Conservation (phyloP, 192 early-diverging fungal genomes). For the Gamsiella multidivaricata region DNA sequence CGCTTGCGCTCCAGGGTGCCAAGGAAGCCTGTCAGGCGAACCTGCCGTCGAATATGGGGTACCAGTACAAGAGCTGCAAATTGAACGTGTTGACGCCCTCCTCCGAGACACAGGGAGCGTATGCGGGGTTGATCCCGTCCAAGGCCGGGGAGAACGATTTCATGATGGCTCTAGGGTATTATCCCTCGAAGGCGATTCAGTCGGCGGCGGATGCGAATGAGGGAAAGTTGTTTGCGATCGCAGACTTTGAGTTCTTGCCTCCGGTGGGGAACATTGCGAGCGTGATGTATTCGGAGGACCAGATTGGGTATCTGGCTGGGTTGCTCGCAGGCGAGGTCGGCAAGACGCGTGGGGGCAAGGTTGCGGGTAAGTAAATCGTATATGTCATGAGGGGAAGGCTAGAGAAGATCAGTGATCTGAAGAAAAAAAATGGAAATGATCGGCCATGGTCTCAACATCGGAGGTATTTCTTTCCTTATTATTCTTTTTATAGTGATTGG, state of each 20-base stretch:
- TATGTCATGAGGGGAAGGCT: too few relatives aligned
- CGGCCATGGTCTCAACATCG: too few relatives aligned
- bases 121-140: constrained; percentile 24
- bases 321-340: constrained; percentile 51
- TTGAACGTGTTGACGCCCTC: constrained; percentile 23
- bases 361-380: constrained; percentile 42
- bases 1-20: constrained; percentile 42
- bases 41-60: constrained; percentile 5
- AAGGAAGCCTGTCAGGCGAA: constrained; percentile 32
- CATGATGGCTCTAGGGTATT: constrained; percentile 51
- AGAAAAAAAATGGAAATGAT: too few relatives aligned
- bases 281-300: constrained; percentile 52
- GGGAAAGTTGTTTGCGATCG: constrained; percentile 52
- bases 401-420: neutral
- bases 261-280: constrained; percentile 53
- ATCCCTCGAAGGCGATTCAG: constrained; percentile 45
- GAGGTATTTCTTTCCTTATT: neutral
- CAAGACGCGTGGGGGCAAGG: constrained; percentile 39
- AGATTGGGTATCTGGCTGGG: constrained; percentile 53
- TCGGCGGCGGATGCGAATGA: constrained; percentile 31
- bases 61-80: constrained; percentile 36
- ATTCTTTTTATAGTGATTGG: constrained; percentile 31
- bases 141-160: constrained; percentile 48
- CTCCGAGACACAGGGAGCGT: constrained; percentile 39
- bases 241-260: constrained; percentile 52